A percentile compares a stretch with the other conserved stretches of the same genome.
Evolutionary conservation across 164 flowering plant genomes (phyloP).

Genomic region (Cinnamomum micranthum): DNA sequence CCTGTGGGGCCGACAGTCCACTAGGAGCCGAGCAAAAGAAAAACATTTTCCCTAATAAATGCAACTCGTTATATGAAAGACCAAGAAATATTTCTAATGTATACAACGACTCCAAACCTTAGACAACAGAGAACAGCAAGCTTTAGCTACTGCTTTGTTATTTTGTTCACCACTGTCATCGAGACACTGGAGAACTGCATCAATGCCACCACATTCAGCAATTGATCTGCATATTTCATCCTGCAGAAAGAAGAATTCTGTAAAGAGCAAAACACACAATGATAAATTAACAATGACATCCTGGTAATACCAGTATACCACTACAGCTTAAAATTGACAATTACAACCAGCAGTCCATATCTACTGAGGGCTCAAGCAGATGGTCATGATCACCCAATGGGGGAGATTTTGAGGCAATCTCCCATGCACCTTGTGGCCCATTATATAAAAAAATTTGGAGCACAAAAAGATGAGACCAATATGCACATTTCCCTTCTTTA

Average conservation of each 20-base stretch:
- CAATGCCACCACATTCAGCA: constrained; percentile 84
- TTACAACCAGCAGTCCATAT: background rate
- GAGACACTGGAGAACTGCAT: constrained; percentile 66
- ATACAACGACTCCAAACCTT: constrained; percentile 42
- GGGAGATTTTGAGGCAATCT: background rate
- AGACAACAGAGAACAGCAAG: constrained; percentile 75
- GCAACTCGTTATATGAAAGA: background rate
- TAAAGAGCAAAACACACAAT: background rate
- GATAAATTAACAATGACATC: too few relatives aligned
- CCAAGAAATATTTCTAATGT: background rate
- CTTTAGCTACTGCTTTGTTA: constrained; percentile 59
- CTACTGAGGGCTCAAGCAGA: background rate
- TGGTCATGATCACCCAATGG: background rate
- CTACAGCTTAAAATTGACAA: background rate
- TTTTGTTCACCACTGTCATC: constrained; percentile 76
- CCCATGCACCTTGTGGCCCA: background rate
- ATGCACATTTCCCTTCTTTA: background rate
- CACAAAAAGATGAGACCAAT: background rate
- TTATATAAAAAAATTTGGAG: background rate
- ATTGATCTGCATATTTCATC: constrained; percentile 91
- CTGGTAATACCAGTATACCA: background rate
- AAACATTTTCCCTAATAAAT: background rate
- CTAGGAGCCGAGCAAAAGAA: too few relatives aligned
- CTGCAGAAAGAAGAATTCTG: constrained; percentile 33
- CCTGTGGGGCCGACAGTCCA: too few relatives aligned